These are phyloP conservation scores for Zygoascus bituminiphila DNA, from an alignment of 805 yeast genomes.

Conservation along the genomic window DNA sequence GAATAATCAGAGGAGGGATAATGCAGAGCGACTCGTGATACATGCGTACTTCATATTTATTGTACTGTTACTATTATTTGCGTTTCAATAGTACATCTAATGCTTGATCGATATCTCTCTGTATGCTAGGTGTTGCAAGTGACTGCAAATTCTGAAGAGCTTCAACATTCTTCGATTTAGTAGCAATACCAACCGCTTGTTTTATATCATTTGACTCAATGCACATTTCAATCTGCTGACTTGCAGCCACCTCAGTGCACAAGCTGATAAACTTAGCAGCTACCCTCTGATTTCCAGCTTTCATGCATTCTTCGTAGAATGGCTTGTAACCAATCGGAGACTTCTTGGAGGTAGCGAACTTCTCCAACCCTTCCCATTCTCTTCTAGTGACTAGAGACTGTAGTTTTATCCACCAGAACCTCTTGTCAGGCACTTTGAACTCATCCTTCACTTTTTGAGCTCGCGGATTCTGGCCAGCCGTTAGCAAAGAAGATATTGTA, in stretches of 20 bases:
- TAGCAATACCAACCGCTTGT: constrained; percentile 27
- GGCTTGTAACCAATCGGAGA: constrained; percentile 69
- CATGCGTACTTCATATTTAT: neutral
- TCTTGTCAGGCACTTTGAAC: constrained; percentile 49
- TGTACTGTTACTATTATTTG: neutral
- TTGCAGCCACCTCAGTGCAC: constrained; percentile 39
- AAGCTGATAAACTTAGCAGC: constrained; percentile 53
- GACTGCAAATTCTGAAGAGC: constrained; percentile 16
- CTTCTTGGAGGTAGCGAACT: constrained; percentile 41
- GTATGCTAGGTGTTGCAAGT: constrained; percentile 13
- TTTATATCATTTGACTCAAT: constrained; percentile 42
- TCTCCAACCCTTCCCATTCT: constrained; percentile 49
- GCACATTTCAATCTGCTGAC: constrained; percentile 43
- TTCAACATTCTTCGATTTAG: constrained; percentile 20
- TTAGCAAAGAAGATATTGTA: constrained; percentile 40
- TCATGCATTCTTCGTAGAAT: constrained; percentile 47
- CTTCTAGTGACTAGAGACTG: constrained; percentile 39
- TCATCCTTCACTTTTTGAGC: constrained; percentile 44
- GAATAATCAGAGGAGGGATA: constrained; percentile 36
- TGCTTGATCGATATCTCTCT: constrained; percentile 11
- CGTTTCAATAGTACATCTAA: constrained; percentile 1
- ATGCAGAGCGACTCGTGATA: neutral
- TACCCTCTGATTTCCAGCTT: constrained; percentile 47
- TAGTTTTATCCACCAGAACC: constrained; percentile 47
- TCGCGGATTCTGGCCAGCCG: constrained; percentile 40